Evolutionary conservation across 202 grass and related monocot genomes (phyloP).

Genomic region (Panicum hallii): DNA sequence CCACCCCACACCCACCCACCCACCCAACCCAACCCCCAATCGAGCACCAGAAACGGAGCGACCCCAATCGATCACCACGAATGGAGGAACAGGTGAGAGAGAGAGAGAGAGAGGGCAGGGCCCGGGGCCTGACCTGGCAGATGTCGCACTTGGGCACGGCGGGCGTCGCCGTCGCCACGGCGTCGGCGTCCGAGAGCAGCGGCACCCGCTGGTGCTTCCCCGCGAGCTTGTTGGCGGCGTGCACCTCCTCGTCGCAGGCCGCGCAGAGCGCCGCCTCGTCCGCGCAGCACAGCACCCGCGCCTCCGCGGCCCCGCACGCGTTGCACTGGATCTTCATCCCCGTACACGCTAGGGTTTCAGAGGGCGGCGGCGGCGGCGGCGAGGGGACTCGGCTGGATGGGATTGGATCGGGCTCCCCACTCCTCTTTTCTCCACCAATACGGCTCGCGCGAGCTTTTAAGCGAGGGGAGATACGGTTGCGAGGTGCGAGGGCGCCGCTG

Average conservation of each 20-base stretch:
- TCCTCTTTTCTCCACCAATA: background rate
- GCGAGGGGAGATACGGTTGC: background rate
- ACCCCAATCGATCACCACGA: background rate
- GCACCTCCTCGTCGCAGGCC: slow-evolving; percentile 92
- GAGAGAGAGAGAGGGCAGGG: too few species aligned
- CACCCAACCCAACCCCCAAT: background rate
- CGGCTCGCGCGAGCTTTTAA: background rate
- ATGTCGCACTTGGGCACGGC: slow-evolving; percentile 93
- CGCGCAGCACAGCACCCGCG: slow-evolving; percentile 94
- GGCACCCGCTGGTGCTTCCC: slow-evolving; percentile 91
- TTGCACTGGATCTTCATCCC: slow-evolving; percentile 98
- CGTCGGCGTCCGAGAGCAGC: slow-evolving; percentile 51
- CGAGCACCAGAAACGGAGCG: background rate
- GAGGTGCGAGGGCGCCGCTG: background rate
- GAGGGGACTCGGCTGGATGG: background rate
- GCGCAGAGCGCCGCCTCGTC: slow-evolving; percentile 92
- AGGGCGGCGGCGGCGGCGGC: background rate
- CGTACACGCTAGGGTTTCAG: slow-evolving; percentile 10
- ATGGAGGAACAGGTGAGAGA: background rate
- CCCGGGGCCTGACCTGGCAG: slow-evolving; percentile 66
- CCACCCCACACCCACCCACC: background rate
- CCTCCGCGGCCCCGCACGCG: slow-evolving; percentile 91
- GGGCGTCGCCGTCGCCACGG: slow-evolving; percentile 19
- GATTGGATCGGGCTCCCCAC: slow-evolving; percentile 30
- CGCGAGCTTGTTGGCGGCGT: slow-evolving; percentile 95